A percentile compares a stretch with the other conserved stretches of the same genome.
Evolutionary conservation across 1,139 yeast genomes (phyloP).

Genomic region (Yamadazyma atlantica): DNA sequence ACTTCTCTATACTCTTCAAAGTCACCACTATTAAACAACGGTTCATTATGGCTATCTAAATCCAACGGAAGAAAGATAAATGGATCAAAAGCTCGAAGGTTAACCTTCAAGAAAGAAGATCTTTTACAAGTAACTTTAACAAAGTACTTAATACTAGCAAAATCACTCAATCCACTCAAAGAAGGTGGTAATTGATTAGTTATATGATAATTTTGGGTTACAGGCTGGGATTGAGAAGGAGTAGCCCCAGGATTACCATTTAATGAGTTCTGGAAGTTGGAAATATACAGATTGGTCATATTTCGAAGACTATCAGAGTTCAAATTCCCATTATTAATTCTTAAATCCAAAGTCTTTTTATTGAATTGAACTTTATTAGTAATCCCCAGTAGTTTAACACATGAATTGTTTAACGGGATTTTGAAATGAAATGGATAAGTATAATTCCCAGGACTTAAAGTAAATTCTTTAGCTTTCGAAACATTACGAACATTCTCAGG

Average conservation of each 20-base stretch:
- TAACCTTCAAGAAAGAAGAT: conserved; percentile 51
- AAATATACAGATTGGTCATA: conserved; percentile 21
- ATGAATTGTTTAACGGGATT: conserved; percentile 52
- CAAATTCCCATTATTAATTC: conserved; percentile 38
- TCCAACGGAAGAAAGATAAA: conserved; percentile 58
- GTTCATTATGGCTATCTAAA: conserved; percentile 21
- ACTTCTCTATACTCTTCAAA: conserved; percentile 35
- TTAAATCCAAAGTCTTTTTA: conserved; percentile 29
- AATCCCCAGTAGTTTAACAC: conserved; percentile 45
- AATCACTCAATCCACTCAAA: conserved; percentile 41
- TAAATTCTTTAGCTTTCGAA: conserved; percentile 51
- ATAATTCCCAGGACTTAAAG: conserved; percentile 61
- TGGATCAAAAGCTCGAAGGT: conserved; percentile 49
- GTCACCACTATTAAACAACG: conserved; percentile 20
- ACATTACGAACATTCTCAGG: conserved; percentile 53
- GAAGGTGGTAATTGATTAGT: conserved; percentile 57
- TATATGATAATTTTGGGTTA: conserved; percentile 33
- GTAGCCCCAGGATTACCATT: neutral
- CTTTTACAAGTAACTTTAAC: conserved; percentile 62
- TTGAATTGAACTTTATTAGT: conserved; percentile 40
- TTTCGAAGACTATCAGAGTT: conserved; percentile 20
- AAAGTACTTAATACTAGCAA: conserved; percentile 51
- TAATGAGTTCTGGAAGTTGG: conserved; percentile 1
- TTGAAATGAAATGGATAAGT: conserved; percentile 56
- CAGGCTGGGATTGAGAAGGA: conserved; percentile 2